phyloP scores from a whole-genome alignment of 2,329 filamentous ascomycete genomes.

The Furcasterigmium furcatum region DNA sequence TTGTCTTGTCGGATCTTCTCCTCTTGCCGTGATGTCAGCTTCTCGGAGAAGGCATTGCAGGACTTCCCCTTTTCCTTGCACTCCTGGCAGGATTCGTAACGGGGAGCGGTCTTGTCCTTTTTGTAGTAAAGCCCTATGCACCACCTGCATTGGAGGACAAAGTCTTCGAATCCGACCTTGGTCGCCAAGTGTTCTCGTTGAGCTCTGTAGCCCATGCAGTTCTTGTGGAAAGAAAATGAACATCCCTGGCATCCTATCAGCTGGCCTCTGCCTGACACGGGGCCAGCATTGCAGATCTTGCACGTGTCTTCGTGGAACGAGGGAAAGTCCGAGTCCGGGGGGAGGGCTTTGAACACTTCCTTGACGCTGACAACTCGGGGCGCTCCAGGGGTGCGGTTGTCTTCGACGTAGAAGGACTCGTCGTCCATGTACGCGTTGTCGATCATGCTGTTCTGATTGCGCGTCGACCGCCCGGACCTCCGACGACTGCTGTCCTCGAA shows the following conservation, averaged over 20 bases:
- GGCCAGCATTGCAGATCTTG: conserved; percentile 62
- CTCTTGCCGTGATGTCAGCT: conserved; percentile 74
- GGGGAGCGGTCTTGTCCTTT: conserved; percentile 68
- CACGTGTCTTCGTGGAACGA: conserved; percentile 68
- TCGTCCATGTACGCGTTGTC: conserved; percentile 58
- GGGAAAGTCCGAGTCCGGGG: conserved; percentile 63
- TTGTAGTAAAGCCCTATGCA: conserved; percentile 69
- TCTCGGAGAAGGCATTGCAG: conserved; percentile 72
- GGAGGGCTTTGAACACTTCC: conserved; percentile 68
- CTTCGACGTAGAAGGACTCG: conserved; percentile 48
- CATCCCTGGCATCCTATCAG: conserved; percentile 92
- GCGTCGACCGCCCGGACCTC: conserved; percentile 44
- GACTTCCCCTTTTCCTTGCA: conserved; percentile 65
- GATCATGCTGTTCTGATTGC: conserved; percentile 38
- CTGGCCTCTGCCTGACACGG: conserved; percentile 57
- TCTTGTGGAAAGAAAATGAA: conserved; percentile 76
- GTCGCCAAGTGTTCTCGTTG: conserved; percentile 84
- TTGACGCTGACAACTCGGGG: conserved; percentile 62
- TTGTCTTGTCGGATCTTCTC: conserved; percentile 81
- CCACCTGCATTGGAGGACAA: conserved; percentile 85
- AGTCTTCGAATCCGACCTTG: conserved; percentile 72
- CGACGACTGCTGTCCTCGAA: conserved; percentile 43
- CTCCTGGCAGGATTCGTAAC: conserved; percentile 66
- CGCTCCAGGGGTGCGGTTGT: conserved; percentile 37
- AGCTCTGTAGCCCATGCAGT: conserved; percentile 72